Conservation (phyloP, 164 flowering plant species). For the Tetracentron sinense region DNA sequence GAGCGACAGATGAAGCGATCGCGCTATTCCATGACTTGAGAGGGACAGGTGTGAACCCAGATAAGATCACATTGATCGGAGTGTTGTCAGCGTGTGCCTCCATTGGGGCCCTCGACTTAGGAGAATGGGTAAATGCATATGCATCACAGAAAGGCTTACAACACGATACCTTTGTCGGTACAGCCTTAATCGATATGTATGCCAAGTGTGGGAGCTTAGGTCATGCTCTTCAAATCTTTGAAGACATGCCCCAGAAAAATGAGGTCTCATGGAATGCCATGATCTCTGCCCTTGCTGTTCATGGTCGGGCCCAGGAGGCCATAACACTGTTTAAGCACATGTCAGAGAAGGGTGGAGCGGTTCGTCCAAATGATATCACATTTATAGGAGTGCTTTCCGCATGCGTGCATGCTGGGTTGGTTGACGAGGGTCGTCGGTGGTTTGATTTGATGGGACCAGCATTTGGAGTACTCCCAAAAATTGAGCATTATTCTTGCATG, state of each 20-base stretch:
- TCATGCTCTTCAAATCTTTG: conserved; percentile 42
- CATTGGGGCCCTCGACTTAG: conserved; percentile 51
- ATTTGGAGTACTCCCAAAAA: conserved; percentile 53
- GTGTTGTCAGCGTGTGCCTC: conserved; percentile 57
- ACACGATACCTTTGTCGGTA: conserved; percentile 38
- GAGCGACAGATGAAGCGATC: conserved; percentile 50
- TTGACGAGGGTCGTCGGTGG: conserved; percentile 47
- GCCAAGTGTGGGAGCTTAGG: conserved; percentile 51
- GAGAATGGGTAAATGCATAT: conserved; percentile 42
- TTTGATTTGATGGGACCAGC: conserved; percentile 39
- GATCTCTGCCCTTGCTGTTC: conserved; percentile 62
- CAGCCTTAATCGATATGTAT: conserved; percentile 55
- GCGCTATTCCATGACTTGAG: conserved; percentile 38
- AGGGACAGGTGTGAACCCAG: conserved; percentile 26
- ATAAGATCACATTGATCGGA: conserved; percentile 39
- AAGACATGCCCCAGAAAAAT: conserved; percentile 47
- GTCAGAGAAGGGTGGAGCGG: conserved; percentile 27
- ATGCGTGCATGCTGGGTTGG: conserved; percentile 62
- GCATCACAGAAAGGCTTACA: conserved; percentile 34
- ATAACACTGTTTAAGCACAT: conserved; percentile 43
- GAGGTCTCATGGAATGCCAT: conserved; percentile 66
- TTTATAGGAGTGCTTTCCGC: conserved; percentile 60
- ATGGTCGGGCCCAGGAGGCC: conserved; percentile 48
- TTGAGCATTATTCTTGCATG: conserved; percentile 70
- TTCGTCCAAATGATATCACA: conserved; percentile 48